These are phyloP conservation scores for Monascus ruber DNA, from an alignment of 2,329 filamentous ascomycete species.

Conservation along the genomic window DNA sequence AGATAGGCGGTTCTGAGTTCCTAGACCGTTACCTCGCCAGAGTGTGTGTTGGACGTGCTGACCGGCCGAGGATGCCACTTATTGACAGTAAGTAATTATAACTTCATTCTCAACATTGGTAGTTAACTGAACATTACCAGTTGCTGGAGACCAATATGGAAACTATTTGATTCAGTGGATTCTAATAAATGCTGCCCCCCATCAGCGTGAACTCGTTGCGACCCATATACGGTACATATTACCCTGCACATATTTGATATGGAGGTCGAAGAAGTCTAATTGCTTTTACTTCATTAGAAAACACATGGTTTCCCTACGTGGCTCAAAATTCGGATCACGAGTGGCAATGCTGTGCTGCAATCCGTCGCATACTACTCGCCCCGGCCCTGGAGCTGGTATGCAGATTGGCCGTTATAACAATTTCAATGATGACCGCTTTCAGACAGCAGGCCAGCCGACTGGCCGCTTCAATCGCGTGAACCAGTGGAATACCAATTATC, in stretches of 20 bases:
- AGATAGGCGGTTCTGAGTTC: conserved; percentile 87
- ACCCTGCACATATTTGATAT: neutral
- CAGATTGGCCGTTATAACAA: conserved; percentile 49
- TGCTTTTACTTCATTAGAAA: conserved; percentile 41
- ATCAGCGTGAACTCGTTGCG: conserved; percentile 87
- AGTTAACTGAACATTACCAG: conserved; percentile 20
- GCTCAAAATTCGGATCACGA: conserved; percentile 95
- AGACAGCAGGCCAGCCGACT: conserved; percentile 25
- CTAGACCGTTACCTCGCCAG: conserved; percentile 84
- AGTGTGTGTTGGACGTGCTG: conserved; percentile 80
- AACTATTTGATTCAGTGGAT: conserved; percentile 99
- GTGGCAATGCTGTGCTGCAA: conserved; percentile 99
- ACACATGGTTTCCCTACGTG: conserved; percentile 97
- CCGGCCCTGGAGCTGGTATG: conserved; percentile 68
- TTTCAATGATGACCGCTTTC: conserved; percentile 32
- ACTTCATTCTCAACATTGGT: neutral
- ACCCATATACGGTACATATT: conserved; percentile 62
- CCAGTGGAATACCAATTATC: conserved; percentile 27
- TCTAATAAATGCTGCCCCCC: conserved; percentile 71
- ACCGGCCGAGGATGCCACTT: conserved; percentile 87
- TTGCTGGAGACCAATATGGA: conserved; percentile 95
- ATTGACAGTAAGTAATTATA: conserved; percentile 61
- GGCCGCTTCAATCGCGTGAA: conserved; percentile 23
- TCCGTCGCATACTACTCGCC: conserved; percentile 76
- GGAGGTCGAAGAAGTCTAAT: conserved; percentile 2